These are phyloP conservation scores for Gyrodon tennesseensis DNA, from an alignment of 1,284 basidiomycete species.

Conservation along the genomic window DNA sequence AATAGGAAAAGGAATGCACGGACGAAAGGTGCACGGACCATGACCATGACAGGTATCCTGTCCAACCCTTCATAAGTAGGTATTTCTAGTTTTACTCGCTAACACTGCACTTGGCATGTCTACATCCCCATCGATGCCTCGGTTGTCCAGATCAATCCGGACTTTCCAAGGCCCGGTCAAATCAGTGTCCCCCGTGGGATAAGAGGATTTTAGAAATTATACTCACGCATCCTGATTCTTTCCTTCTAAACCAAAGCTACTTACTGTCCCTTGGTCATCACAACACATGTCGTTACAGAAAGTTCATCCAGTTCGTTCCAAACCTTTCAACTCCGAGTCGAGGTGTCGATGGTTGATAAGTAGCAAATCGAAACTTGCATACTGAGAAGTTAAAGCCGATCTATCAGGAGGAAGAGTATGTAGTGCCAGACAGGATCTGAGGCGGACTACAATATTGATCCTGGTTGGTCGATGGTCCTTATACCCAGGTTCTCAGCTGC, in stretches of 20 bases:
- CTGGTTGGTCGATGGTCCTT: background rate
- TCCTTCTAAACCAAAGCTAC: background rate
- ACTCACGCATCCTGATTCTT: background rate
- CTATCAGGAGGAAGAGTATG: background rate
- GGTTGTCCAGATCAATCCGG: background rate
- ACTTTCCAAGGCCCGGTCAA: background rate
- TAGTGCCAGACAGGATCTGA: background rate
- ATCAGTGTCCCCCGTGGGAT: background rate
- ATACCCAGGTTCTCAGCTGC: background rate
- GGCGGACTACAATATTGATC: background rate
- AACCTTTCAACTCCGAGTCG: background rate
- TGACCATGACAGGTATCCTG: no score
- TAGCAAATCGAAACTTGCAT: background rate
- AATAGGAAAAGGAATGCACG: no score
- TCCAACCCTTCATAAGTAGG: background rate
- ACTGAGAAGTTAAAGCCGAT: background rate
- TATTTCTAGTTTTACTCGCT: background rate
- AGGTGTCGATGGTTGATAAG: background rate
- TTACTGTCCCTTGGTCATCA: constrained; percentile 1
- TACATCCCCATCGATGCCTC: constrained; percentile 1
- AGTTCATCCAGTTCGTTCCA: background rate
- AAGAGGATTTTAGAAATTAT: background rate
- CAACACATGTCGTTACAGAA: background rate
- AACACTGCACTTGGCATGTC: background rate
- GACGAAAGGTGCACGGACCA: no score